Base-by-base conservation (phyloP, 2,329 filamentous ascomycete species). In the Aspergillus spinulosporus region DNA sequence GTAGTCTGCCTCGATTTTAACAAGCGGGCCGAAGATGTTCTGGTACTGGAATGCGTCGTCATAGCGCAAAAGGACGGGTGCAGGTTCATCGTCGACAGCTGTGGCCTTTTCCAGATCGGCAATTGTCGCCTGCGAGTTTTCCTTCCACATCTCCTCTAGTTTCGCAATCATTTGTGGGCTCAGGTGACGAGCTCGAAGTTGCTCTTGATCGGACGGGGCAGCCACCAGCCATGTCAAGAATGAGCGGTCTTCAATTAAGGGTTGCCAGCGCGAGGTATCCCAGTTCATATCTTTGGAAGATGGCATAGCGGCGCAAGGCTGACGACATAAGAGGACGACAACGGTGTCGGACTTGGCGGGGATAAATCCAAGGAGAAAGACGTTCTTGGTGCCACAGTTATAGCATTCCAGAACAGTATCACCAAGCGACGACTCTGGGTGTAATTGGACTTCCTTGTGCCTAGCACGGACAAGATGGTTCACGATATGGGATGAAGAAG, bases 271-370 rank as follows among this genome's bases (percentile, higher is more conserved):
- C 28, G 93, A 96, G 4, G 92, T 95, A 73, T 99, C 94, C 94
- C 94, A 99, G 73, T 94, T 99, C 92, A 99, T 97, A 69, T 99
- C 94, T 76, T 99, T 99, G 63, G 91, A 93, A 34, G 94, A 97
- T 1, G 92, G 89, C 77, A 90, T 93, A 29, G 94, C 88, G 34
- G 93, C 94, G 74, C 94, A 99, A 46, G 94, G 94, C 75, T 97
- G 94, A 59, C 94, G 92, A 74, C 94, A 99, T 37, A 99, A 84
- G 44, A 99, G 85, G 28, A 99, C 94, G 6, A 99, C 95, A 29
- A 99, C 94, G 0, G 94, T 97, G 69, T 99, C 95, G 8, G 94
- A 97, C 73, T 99, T 99, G 55, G 94, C 94, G 7, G 94, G 95
- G 65, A 99, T 99, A 73, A 99, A 99, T 5, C 94, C 94, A 29